Percentiles rank a stretch among this genome's conserved stretches.
Evolutionary conservation across 192 early-diverging fungal genomes (phyloP).

Genomic region (Umbelopsis sp.): DNA sequence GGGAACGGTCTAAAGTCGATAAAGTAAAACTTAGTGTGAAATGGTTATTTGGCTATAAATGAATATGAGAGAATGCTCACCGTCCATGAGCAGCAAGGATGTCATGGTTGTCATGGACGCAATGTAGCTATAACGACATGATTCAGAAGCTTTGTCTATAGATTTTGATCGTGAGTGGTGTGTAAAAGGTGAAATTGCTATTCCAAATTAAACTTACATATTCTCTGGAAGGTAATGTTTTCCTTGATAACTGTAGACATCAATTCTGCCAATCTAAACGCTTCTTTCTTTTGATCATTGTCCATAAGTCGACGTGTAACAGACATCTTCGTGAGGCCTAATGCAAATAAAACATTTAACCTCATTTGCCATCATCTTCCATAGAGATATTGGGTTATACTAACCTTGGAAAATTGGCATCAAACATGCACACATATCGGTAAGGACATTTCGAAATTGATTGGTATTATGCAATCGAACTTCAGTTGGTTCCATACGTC

Average conservation of each 20-base stretch:
- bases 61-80: constrained; percentile 6
- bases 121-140: constrained; percentile 56
- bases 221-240: constrained; percentile 49
- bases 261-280: constrained; percentile 60
- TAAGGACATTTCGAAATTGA: constrained; percentile 63
- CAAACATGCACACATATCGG: constrained; percentile 65
- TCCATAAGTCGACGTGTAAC: constrained; percentile 57
- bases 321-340: constrained; percentile 62
- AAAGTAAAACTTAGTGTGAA: not conserved
- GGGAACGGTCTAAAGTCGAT: constrained; percentile 49
- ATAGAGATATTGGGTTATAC: not conserved
- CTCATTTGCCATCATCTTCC: not conserved
- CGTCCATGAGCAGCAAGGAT: constrained; percentile 61
- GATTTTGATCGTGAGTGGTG: not conserved
- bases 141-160: not conserved
- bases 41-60: not conserved
- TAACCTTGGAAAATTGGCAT: constrained; percentile 69
- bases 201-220: constrained; percentile 27
- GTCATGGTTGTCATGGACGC: constrained; percentile 53
- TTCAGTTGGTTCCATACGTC: constrained; percentile 50
- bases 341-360: not conserved
- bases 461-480: constrained; percentile 68
- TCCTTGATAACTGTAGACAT: constrained; percentile 56
- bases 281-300: constrained; percentile 44
- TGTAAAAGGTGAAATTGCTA: not conserved